These are phyloP conservation scores for Excoecaria cochinchinensis DNA, from an alignment of 345 rosid genomes.

Conservation along the genomic window DNA sequence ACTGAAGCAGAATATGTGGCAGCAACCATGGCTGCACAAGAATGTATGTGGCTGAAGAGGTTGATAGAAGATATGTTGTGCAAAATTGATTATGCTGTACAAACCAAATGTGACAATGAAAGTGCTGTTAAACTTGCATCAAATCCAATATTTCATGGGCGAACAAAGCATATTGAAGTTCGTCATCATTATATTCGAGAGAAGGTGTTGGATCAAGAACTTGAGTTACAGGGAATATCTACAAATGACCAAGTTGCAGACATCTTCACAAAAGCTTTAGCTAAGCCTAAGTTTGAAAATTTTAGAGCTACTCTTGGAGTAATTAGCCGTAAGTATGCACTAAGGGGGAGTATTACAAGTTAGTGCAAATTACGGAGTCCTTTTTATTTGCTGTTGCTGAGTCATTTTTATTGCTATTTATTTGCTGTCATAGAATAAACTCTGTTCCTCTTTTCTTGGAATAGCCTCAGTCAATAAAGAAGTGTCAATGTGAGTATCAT, in stretches of 20 bases:
- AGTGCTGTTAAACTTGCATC: neutral
- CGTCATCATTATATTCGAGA: neutral
- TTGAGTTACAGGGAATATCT: neutral
- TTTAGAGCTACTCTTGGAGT: neutral
- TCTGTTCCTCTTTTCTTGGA: too few relatives aligned
- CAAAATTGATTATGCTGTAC: neutral
- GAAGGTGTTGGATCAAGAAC: neutral
- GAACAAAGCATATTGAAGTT: conserved; percentile 5
- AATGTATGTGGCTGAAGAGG: conserved; percentile 10
- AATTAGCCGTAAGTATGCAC: neutral
- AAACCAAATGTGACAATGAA: conserved; percentile 12
- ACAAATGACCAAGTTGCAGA: neutral
- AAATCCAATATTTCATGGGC: conserved; percentile 7
- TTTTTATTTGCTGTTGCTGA: too few relatives aligned
- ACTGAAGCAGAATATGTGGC: too few relatives aligned
- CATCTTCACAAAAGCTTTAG: neutral
- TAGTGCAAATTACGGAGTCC: too few relatives aligned
- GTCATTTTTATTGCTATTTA: too few relatives aligned
- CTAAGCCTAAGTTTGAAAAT: neutral
- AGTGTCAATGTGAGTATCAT: too few relatives aligned
- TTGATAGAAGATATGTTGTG: conserved; percentile 5
- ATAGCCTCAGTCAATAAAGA: too few relatives aligned
- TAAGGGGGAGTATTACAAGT: neutral
- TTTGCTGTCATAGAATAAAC: too few relatives aligned
- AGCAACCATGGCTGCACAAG: neutral